Base-by-base conservation (phyloP, 164 flowering plant genomes). In the Malania oleifera region DNA sequence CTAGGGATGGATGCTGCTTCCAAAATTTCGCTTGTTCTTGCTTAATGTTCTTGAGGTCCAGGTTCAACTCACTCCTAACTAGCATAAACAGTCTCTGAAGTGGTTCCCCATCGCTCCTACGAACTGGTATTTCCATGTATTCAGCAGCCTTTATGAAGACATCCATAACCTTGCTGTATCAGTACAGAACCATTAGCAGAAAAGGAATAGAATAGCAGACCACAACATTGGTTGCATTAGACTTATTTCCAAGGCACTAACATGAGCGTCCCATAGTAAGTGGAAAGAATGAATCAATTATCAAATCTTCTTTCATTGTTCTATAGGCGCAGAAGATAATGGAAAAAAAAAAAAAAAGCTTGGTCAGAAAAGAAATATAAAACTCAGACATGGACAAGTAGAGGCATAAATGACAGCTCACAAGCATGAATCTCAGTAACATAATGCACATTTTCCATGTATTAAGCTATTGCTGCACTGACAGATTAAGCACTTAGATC, bases 21-120 rank as follows among this genome's bases (percentile, higher is more conserved):
- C 96, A 90, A 77, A 90, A 93, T 66, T 90, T 93, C 61, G 97
- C 95, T 59, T 93, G 95, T 64, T 93, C 96, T 76, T 90, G 96
- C 67, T 78, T 77, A 59, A 84, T 90, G 77, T 87, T 93, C 73
- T 90, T 93, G 40, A 82, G 82, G 65, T 90, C 98, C 66, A 93
- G 61, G 70, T 86, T 87, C 70, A 93, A 79, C 73, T 93, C 98
- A 72, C 96, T 90, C 57, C 95, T 80, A 23, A 93, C 98, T 28
- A 77, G 68, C 79, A 77, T 68, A 62, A 93, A 90, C 55, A 93
- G 73, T 65, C 80, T 90, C 62, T 93, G 98, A 52, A 90, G 97
- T 48, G 97, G 95, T 58, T 93, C 97, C 39, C 62, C 80, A 48
- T 93, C 97, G 67, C 87, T 82, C 67, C 96, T 77, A 54, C 96